Evolutionary conservation across 2,329 filamentous ascomycete genomes (phyloP).

Genomic region (Alternaria solani): DNA sequence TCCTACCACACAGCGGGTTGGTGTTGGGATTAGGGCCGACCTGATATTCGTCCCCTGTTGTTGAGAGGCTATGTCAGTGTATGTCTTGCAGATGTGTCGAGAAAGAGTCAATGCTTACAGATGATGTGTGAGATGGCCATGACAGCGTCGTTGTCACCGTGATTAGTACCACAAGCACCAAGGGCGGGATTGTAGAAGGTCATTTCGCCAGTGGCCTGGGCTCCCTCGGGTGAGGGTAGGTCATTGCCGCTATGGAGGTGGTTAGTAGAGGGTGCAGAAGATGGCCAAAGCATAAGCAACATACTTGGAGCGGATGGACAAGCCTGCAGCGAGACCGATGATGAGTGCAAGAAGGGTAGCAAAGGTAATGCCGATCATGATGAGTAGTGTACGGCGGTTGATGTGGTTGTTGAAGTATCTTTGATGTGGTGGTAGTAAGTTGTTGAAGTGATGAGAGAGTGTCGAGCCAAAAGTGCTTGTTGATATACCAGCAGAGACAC

Average conservation of each 20-base stretch:
- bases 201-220: conserved; percentile 66
- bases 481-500: conserved; percentile 18
- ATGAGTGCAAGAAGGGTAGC: conserved; percentile 51
- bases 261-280: conserved; percentile 15
- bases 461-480: conserved; percentile 29
- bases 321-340: conserved; percentile 54
- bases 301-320: conserved; percentile 37
- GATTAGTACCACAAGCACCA: conserved; percentile 73
- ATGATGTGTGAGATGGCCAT: conserved; percentile 72
- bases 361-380: conserved; percentile 42
- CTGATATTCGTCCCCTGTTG: conserved; percentile 62
- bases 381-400: conserved; percentile 50
- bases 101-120: conserved; percentile 45
- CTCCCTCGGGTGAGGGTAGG: conserved; percentile 62
- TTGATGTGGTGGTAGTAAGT: conserved; percentile 48
- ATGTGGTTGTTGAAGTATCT: conserved; percentile 51
- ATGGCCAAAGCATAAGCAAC: not conserved
- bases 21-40: conserved; percentile 63
- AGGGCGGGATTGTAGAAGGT: conserved; percentile 74
- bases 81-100: not conserved
- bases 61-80: not conserved
- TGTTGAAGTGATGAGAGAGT: conserved; percentile 45
- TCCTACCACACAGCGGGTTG: conserved; percentile 73
- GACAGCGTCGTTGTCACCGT: conserved; percentile 64
- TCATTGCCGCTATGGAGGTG: conserved; percentile 44